phyloP scores from a whole-genome alignment of 1,284 basidiomycete species.

The Tilletia caries region DNA sequence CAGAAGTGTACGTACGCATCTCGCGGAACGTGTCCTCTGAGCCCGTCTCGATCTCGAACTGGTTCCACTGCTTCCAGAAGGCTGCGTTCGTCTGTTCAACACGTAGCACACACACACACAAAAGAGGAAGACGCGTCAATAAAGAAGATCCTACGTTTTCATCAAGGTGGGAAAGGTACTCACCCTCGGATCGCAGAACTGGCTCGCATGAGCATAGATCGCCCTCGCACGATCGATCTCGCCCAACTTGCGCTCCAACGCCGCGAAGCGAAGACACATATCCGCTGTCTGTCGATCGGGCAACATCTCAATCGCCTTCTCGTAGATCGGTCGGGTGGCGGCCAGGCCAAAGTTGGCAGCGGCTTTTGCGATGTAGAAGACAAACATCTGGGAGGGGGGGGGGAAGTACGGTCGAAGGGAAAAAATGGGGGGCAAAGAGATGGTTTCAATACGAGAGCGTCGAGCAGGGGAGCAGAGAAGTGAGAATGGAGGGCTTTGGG shows the following conservation, averaged over 20 bases:
- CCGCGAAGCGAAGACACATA: conserved; percentile 94
- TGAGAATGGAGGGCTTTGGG: no score
- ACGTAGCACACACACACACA: no score
- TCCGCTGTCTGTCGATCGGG: conserved; percentile 92
- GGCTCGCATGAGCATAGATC: conserved; percentile 93
- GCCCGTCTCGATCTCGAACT: conserved; percentile 91
- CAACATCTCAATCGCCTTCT: conserved; percentile 87
- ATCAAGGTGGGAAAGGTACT: conserved; percentile 13
- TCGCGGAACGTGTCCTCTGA: conserved; percentile 98
- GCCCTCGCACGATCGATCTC: conserved; percentile 96
- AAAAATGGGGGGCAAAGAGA: no score
- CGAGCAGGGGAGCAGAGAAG: no score
- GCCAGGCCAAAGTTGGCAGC: conserved; percentile 92
- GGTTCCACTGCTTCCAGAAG: conserved; percentile 97
- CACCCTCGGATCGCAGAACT: conserved; percentile 94
- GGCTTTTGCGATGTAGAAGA: conserved; percentile 95
- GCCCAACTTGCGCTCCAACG: conserved; percentile 92
- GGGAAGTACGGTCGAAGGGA: no score
- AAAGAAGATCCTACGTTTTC: background rate
- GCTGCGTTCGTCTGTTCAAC: conserved; percentile 62
- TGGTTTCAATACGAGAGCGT: no score
- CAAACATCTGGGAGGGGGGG: conserved; percentile 75
- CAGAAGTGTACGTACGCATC: conserved; percentile 60
- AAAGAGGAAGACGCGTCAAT: background rate
- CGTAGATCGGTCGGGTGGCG: conserved; percentile 93